phyloP scores from a whole-genome alignment of 2,329 filamentous ascomycete genomes.

The Beauveria sp. region DNA sequence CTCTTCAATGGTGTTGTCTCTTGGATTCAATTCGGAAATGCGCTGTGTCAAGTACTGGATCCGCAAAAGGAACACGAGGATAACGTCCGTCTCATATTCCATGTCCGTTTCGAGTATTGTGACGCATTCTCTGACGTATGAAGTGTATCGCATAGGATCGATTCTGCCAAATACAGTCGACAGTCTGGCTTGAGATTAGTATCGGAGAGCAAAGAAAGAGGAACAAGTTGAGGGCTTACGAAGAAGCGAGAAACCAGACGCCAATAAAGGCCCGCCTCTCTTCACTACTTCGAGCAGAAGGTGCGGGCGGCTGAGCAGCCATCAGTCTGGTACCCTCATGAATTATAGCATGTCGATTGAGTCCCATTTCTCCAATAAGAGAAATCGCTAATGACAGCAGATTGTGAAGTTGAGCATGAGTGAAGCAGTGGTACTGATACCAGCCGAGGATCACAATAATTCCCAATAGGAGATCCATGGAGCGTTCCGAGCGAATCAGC shows the following conservation, averaged over 20 bases:
- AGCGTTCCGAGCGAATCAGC: conserved; percentile 41
- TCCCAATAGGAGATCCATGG: conserved; percentile 41
- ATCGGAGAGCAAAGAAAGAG: too few relatives aligned
- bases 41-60: conserved; percentile 44
- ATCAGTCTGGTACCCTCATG: conserved; percentile 36
- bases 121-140: conserved; percentile 45
- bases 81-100: conserved; percentile 40
- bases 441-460: conserved; percentile 42
- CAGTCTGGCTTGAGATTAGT: conserved; percentile 23
- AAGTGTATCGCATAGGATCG: conserved; percentile 43
- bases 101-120: conserved; percentile 32
- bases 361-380: conserved; percentile 38
- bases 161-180: conserved; percentile 35
- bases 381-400: conserved; percentile 41
- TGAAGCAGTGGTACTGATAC: conserved; percentile 48
- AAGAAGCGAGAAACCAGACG: conserved; percentile 46
- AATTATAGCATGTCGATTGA: conserved; percentile 33
- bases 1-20: conserved; percentile 27
- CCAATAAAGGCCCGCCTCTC: conserved; percentile 45
- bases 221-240: conserved; percentile 29
- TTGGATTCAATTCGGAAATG: conserved; percentile 34
- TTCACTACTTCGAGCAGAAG: conserved; percentile 37
- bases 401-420: conserved; percentile 45
- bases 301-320: conserved; percentile 31
- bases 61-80: conserved; percentile 39